Conservation (phyloP, 805 yeast species). For the Limtongia smithiae region DNA sequence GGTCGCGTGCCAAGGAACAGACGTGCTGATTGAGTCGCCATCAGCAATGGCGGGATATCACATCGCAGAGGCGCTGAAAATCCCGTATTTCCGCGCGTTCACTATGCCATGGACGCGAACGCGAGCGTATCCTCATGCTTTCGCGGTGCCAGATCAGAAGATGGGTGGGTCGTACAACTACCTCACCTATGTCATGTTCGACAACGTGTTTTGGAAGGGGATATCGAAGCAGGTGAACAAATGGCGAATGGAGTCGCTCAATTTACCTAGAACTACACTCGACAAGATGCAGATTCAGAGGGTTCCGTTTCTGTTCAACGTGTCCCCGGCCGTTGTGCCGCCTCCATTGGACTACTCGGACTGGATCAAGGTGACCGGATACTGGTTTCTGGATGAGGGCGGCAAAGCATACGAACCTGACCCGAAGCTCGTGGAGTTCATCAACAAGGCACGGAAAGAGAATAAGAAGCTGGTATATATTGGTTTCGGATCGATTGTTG, state of each 20-base stretch:
- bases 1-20: slow-evolving; percentile 81
- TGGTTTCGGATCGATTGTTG: slow-evolving; percentile 96
- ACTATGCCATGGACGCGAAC: slow-evolving; percentile 99
- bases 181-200: slow-evolving; percentile 88
- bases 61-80: slow-evolving; percentile 84
- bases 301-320: slow-evolving; percentile 84
- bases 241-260: slow-evolving; percentile 73
- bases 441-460: slow-evolving; percentile 55
- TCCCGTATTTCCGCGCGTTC: slow-evolving; percentile 91
- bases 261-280: slow-evolving; percentile 65
- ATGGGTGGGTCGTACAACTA: slow-evolving; percentile 91
- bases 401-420: slow-evolving; percentile 58
- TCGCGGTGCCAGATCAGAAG: slow-evolving; percentile 88
- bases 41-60: slow-evolving; percentile 95
- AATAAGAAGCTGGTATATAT: slow-evolving; percentile 77
- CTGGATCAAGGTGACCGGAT: slow-evolving; percentile 94
- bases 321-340: slow-evolving; percentile 83
- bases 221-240: slow-evolving; percentile 79
- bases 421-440: slow-evolving; percentile 52
- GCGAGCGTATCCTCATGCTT: slow-evolving; percentile 94
- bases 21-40: slow-evolving; percentile 89
- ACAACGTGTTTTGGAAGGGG: slow-evolving; percentile 90
- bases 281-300: slow-evolving; percentile 68
- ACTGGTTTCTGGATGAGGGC: slow-evolving; percentile 84
- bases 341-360: slow-evolving; percentile 92